Evolutionary conservation across 306 rosid genomes (phyloP).

Genomic region (Oxytropis ochrocephala): DNA sequence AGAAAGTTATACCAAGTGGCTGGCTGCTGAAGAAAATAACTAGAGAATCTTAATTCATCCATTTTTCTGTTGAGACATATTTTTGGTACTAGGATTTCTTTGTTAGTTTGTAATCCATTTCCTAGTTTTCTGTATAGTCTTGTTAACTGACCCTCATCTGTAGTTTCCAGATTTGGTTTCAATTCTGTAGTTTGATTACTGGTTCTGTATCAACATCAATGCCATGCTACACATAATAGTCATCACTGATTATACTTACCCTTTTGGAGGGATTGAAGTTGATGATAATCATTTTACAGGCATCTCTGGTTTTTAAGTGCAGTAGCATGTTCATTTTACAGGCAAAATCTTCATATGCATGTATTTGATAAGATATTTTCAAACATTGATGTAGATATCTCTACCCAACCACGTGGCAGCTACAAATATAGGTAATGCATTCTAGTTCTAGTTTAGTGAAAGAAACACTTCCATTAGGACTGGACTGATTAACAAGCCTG

Average conservation of each 20-base stretch:
- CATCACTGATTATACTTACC: constrained; percentile 6
- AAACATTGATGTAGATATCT: not conserved
- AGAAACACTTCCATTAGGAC: no score
- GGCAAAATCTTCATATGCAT: not conserved
- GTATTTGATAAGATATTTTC: not conserved
- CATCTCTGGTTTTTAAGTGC: not conserved
- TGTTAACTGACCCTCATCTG: constrained; percentile 25
- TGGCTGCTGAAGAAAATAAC: constrained; percentile 47
- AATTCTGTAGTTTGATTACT: constrained; percentile 20
- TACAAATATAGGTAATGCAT: no score
- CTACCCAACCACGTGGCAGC: no score
- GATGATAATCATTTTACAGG: constrained; percentile 9
- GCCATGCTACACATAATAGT: constrained; percentile 22
- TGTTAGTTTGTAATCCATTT: constrained; percentile 24
- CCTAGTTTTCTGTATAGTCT: constrained; percentile 38
- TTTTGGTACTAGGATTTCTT: constrained; percentile 29
- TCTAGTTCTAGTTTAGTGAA: no score
- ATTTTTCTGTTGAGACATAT: constrained; percentile 21
- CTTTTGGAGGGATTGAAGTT: constrained; percentile 16
- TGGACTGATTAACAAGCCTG: no score
- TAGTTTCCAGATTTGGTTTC: constrained; percentile 31
- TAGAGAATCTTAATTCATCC: constrained; percentile 33
- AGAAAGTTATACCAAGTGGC: constrained; percentile 6
- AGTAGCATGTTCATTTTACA: not conserved
- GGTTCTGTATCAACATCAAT: constrained; percentile 25